Evolutionary conservation across 768 basidiomycete genomes (phyloP).

Genomic region (Lentinula detonsa): DNA sequence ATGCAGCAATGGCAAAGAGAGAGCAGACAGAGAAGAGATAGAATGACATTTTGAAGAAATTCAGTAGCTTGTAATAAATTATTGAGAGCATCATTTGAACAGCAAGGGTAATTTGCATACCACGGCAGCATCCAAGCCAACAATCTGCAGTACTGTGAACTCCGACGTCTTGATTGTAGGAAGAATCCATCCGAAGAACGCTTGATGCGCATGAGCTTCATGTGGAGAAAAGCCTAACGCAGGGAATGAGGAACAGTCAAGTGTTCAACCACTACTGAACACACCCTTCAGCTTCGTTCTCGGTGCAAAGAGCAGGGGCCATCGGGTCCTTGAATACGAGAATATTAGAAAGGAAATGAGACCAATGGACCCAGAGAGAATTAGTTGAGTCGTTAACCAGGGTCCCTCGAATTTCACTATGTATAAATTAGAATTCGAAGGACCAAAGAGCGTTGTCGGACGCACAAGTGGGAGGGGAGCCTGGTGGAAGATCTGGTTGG

Average conservation of each 20-base stretch:
- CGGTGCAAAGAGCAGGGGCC: conserved; percentile 88
- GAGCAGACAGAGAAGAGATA: conserved; percentile 86
- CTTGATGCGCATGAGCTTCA: conserved; percentile 80
- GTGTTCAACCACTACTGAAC: conserved; percentile 11
- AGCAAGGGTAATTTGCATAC: conserved; percentile 38
- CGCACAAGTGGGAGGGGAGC: conserved; percentile 23
- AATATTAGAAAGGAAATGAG: conserved; percentile 79
- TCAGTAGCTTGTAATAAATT: conserved; percentile 57
- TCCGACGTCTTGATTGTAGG: conserved; percentile 90
- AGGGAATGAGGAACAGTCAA: conserved; percentile 4
- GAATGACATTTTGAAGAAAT: conserved; percentile 95
- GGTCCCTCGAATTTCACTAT: conserved; percentile 83
- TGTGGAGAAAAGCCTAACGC: conserved; percentile 83
- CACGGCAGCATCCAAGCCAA: conserved; percentile 95
- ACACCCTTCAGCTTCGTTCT: conserved; percentile 91
- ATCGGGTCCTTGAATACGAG: conserved; percentile 81
- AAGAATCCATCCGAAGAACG: conserved; percentile 95
- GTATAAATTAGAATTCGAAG: background rate
- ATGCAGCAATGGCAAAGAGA: conserved; percentile 70
- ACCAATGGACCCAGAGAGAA: conserved; percentile 74
- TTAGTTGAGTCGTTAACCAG: conserved; percentile 91
- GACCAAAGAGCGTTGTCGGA: background rate
- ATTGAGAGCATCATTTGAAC: background rate
- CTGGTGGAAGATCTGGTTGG: conserved; percentile 17
- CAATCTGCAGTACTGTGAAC: conserved; percentile 90